phyloP scores from a whole-genome alignment of 2,329 filamentous ascomycete species.

The Aspergillus unguis region DNA sequence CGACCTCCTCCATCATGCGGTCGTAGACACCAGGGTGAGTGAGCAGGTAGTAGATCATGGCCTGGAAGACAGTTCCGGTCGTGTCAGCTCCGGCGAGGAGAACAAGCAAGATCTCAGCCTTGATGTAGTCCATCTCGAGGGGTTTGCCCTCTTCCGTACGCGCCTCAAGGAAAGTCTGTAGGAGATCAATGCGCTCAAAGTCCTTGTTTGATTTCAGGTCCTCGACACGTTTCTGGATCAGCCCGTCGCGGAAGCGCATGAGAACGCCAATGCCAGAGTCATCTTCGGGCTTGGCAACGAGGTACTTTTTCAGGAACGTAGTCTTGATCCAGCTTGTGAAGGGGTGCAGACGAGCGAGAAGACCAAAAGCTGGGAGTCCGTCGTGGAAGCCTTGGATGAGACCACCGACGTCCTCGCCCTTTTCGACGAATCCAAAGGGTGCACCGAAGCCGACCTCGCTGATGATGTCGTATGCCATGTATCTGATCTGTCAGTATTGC shows the following conservation, averaged over 20 bases:
- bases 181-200: constrained; percentile 48
- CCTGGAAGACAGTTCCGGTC: constrained; percentile 51
- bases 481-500: constrained; percentile 26
- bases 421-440: constrained; percentile 55
- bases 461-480: constrained; percentile 58
- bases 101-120: constrained; percentile 53
- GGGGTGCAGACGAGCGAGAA: constrained; percentile 52
- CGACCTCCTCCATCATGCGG: constrained; percentile 49
- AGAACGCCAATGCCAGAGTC: constrained; percentile 54
- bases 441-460: constrained; percentile 56
- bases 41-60: constrained; percentile 46
- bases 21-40: constrained; percentile 41
- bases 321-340: constrained; percentile 56
- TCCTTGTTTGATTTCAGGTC: constrained; percentile 49
- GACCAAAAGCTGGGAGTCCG: constrained; percentile 50
- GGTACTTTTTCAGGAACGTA: constrained; percentile 51
- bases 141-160: constrained; percentile 46
- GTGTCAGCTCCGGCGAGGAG: constrained; percentile 54
- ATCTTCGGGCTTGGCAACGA: constrained; percentile 54
- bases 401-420: constrained; percentile 51
- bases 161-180: constrained; percentile 51
- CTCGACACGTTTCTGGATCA: constrained; percentile 48
- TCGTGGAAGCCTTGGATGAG: constrained; percentile 56
- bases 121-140: constrained; percentile 51
- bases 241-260: constrained; percentile 57